Evolutionary conservation across 2,329 filamentous ascomycete genomes (phyloP).

Genomic region (Arthroderma sp.): DNA sequence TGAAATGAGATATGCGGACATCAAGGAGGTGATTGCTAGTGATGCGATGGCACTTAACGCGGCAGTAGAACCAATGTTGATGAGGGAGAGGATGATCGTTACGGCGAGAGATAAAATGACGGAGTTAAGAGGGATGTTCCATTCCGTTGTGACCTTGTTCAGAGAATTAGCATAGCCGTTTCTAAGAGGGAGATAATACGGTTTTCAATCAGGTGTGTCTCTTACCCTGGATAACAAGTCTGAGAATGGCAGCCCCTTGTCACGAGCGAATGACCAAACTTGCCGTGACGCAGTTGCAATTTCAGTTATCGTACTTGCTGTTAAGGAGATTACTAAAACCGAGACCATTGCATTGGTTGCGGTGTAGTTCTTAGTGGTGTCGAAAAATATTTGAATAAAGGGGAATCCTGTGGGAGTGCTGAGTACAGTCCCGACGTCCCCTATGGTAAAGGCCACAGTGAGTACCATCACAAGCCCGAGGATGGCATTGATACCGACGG

Average conservation of each 20-base stretch:
- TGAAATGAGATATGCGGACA: constrained; percentile 33
- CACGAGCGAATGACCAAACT: constrained; percentile 42
- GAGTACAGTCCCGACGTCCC: constrained; percentile 34
- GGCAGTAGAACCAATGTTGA: constrained; percentile 39
- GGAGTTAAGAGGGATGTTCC: constrained; percentile 35
- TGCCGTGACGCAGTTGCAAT: constrained; percentile 46
- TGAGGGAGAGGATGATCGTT: constrained; percentile 35
- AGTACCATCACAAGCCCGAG: constrained; percentile 46
- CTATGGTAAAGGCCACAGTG: constrained; percentile 42
- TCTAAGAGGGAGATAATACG: background rate
- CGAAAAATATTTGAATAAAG: constrained; percentile 46
- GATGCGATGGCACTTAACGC: constrained; percentile 34
- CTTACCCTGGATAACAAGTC: constrained; percentile 27
- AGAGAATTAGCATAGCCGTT: background rate
- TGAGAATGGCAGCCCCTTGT: constrained; percentile 29
- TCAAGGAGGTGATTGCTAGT: constrained; percentile 28
- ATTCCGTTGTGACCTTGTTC: constrained; percentile 22
- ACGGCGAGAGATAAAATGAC: constrained; percentile 34
- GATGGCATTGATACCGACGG: constrained; percentile 38
- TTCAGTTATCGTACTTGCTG: constrained; percentile 39
- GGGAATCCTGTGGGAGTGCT: constrained; percentile 39
- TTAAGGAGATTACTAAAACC: constrained; percentile 38
- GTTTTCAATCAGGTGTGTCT: background rate
- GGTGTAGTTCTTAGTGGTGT: constrained; percentile 36
- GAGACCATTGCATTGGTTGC: constrained; percentile 39